Conservation (phyloP, 2,329 filamentous ascomycete genomes). For the Venturiaceae sp. region DNA sequence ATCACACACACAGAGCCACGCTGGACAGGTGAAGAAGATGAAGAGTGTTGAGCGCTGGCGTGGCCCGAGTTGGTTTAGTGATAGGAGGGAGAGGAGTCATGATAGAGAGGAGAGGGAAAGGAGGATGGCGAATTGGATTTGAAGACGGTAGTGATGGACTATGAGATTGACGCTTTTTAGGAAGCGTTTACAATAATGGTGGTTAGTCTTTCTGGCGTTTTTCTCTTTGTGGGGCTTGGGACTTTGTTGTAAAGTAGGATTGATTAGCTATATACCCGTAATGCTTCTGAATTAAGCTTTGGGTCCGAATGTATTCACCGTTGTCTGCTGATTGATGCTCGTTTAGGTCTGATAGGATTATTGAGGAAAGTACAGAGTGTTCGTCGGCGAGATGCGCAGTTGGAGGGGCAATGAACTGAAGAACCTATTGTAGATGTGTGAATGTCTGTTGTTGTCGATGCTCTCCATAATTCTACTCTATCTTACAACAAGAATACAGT, state of each 20-base stretch:
- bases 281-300: background rate
- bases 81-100: background rate
- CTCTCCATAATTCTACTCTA: background rate
- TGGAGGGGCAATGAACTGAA: no score
- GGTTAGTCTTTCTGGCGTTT: background rate
- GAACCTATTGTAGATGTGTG: no score
- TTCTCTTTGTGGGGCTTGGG: background rate
- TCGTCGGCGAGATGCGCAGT: no score
- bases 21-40: slow-evolving; percentile 3
- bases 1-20: background rate
- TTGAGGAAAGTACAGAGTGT: no score
- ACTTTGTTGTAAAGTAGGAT: background rate
- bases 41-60: slow-evolving; percentile 8
- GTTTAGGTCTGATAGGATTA: no score
- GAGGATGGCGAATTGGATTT: slow-evolving; percentile 10
- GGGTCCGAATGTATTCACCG: background rate
- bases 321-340: background rate
- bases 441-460: background rate
- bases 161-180: background rate
- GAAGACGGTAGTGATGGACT: background rate
- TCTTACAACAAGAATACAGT: background rate
- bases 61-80: slow-evolving; percentile 3
- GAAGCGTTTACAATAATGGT: background rate
- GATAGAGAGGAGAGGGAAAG: slow-evolving; percentile 6
- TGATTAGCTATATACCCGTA: background rate